These are phyloP conservation scores for Pyrrhoderma lamaoense DNA, from an alignment of 1,284 basidiomycete species.

Conservation along the genomic window DNA sequence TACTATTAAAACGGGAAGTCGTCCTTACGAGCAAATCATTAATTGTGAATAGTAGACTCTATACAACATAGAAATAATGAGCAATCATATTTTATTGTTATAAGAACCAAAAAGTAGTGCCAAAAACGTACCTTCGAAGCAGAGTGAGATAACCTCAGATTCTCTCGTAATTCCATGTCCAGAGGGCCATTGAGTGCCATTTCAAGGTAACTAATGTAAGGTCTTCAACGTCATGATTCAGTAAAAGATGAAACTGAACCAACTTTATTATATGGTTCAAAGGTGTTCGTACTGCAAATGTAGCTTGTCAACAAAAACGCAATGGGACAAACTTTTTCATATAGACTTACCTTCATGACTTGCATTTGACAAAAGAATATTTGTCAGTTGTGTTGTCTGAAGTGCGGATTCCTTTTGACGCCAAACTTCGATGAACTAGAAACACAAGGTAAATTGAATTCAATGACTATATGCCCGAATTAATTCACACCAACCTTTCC, in stretches of 20 bases:
- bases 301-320: background rate
- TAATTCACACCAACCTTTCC: constrained; percentile 45
- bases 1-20: background rate
- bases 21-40: constrained; percentile 67
- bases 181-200: constrained; percentile 77
- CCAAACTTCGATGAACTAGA: constrained; percentile 83
- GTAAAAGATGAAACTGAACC: constrained; percentile 22
- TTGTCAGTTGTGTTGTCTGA: constrained; percentile 73
- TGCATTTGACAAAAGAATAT: constrained; percentile 79
- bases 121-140: constrained; percentile 59
- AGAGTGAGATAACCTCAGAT: constrained; percentile 71
- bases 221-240: constrained; percentile 3
- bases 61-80: constrained; percentile 12
- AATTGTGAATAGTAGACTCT: constrained; percentile 74
- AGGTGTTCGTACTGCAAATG: constrained; percentile 56
- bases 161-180: constrained; percentile 73
- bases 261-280: constrained; percentile 73
- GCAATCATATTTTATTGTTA: background rate
- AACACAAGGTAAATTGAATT: background rate
- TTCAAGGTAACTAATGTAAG: constrained; percentile 62
- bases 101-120: background rate
- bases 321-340: background rate
- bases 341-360: constrained; percentile 65
- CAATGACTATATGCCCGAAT: background rate
- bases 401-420: constrained; percentile 77